Evolutionary conservation across 2,329 filamentous ascomycete species (phyloP).

Genomic region (Exophiala viscosa): DNA sequence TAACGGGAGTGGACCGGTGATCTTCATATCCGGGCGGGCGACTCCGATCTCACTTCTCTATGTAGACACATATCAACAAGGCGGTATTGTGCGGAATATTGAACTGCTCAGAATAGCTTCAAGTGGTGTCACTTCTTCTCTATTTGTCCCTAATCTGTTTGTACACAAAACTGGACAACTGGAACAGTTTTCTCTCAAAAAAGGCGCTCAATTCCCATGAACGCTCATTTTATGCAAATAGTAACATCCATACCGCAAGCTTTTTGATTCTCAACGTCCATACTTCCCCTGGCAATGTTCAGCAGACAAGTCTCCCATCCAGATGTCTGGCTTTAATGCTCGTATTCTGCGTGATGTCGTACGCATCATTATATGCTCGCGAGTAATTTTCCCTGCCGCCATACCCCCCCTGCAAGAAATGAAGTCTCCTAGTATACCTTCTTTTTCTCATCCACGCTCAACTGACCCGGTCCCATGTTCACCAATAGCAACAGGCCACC

Average conservation of each 20-base stretch:
- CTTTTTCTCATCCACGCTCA: conserved; percentile 99
- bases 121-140: background rate
- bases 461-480: conserved; percentile 96
- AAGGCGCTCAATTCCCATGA: background rate
- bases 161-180: background rate
- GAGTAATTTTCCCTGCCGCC: background rate
- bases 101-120: background rate
- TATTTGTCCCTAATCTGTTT: background rate
- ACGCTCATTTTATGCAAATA: conserved; percentile 4
- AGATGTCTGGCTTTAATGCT: conserved; percentile 1
- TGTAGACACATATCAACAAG: background rate
- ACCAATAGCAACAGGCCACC: conserved; percentile 93
- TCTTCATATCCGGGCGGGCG: background rate
- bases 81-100: background rate
- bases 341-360: conserved; percentile 21
- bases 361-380: conserved; percentile 17
- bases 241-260: background rate
- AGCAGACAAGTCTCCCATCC: background rate
- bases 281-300: background rate
- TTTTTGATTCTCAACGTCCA: background rate
- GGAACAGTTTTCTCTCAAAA: background rate
- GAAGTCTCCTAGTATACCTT: conserved; percentile 76
- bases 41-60: background rate
- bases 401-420: background rate
- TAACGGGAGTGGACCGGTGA: background rate